Evolutionary conservation across 495 filamentous ascomycete species (phyloP).

Genomic region (Talaromyces borbonicus): DNA sequence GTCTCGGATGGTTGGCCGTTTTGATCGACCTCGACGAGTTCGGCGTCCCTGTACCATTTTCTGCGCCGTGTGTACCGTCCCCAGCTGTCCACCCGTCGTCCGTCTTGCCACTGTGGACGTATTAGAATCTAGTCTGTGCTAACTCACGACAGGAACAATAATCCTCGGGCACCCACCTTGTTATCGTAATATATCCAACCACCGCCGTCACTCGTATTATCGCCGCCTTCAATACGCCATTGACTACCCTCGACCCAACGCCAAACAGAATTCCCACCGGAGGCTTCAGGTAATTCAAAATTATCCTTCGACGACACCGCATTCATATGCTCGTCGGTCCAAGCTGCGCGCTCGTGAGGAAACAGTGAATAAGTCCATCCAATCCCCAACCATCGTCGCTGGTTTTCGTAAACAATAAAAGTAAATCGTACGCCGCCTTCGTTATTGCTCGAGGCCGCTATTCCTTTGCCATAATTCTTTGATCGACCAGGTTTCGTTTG

Average conservation of each 20-base stretch:
- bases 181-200: slow-evolving; percentile 99
- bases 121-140: not conserved
- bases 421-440: slow-evolving; percentile 82
- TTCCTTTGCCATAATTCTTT: slow-evolving; percentile 31
- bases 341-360: slow-evolving; percentile 76
- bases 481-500: slow-evolving; percentile 27
- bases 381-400: slow-evolving; percentile 87
- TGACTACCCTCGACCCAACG: slow-evolving; percentile 75
- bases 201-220: slow-evolving; percentile 44
- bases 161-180: slow-evolving; percentile 51
- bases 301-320: slow-evolving; percentile 63
- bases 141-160: not conserved
- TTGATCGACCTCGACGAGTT: slow-evolving; percentile 66
- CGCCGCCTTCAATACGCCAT: slow-evolving; percentile 81
- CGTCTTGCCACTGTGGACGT: slow-evolving; percentile 71
- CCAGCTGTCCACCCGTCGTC: slow-evolving; percentile 87
- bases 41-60: slow-evolving; percentile 95
- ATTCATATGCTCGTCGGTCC: slow-evolving; percentile 95
- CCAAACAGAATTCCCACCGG: slow-evolving; percentile 73
- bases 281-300: slow-evolving; percentile 81
- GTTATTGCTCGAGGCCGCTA: slow-evolving; percentile 42
- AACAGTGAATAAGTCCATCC: slow-evolving; percentile 92
- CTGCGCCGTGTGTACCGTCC: slow-evolving; percentile 85
- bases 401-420: slow-evolving; percentile 93
- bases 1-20: not conserved